These are phyloP conservation scores for Blastobotrys serpentis DNA, from an alignment of 1,139 yeast species.

Conservation along the genomic window DNA sequence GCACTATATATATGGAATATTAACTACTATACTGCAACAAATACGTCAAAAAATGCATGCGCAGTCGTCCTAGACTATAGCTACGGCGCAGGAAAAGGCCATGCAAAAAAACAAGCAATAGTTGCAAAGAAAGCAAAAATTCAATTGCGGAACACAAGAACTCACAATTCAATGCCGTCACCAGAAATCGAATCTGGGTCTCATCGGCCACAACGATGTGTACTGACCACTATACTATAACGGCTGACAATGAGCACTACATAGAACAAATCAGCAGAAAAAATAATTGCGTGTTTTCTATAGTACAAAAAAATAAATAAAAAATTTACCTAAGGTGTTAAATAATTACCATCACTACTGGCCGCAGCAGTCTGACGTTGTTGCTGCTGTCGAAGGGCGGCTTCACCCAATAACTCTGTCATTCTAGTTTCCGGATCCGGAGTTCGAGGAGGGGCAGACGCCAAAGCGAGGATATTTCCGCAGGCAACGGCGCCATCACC, in stretches of 20 bases:
- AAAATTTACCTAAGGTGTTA: neutral
- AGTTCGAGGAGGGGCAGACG: constrained; percentile 15
- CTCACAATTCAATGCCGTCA: too few relatives aligned
- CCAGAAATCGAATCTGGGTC: constrained; percentile 43
- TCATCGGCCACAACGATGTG: constrained; percentile 43
- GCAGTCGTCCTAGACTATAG: too few relatives aligned
- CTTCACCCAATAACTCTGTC: constrained; percentile 3
- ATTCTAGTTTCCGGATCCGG: constrained; percentile 4
- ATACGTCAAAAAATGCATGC: too few relatives aligned
- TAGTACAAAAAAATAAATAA: neutral
- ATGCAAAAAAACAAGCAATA: too few relatives aligned
- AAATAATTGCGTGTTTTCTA: neutral
- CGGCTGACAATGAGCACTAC: too few relatives aligned
- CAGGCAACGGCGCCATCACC: constrained; percentile 9
- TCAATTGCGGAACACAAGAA: too few relatives aligned
- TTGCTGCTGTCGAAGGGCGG: neutral
- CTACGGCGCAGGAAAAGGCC: too few relatives aligned
- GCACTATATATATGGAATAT: too few relatives aligned
- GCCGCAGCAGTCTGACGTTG: neutral
- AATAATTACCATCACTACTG: neutral
- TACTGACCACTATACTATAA: constrained; percentile 36
- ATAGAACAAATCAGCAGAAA: too few relatives aligned
- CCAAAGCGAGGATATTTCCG: constrained; percentile 14
- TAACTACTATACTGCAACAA: too few relatives aligned
- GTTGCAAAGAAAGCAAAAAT: too few relatives aligned